Conservation (phyloP, 2,329 filamentous ascomycete genomes). For the Exutisphaerella laricina region DNA sequence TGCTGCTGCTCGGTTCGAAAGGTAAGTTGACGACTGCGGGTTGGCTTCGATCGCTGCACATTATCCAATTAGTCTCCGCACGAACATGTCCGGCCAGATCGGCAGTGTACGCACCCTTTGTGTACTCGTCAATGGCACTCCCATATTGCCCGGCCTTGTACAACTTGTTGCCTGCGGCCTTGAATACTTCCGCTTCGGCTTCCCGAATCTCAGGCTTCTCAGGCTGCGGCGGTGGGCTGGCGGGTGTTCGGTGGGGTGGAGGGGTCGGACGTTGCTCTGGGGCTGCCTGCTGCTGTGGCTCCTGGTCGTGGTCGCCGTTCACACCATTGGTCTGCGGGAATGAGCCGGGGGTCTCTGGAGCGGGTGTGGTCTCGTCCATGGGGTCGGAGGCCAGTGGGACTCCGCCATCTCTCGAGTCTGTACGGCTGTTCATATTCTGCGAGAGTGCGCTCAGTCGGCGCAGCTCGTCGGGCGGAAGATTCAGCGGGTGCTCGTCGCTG, state of each 20-base stretch:
- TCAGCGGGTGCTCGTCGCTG: slow-evolving; percentile 67
- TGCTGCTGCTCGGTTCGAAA: slow-evolving; percentile 91
- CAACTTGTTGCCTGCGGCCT: slow-evolving; percentile 88
- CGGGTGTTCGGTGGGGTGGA: slow-evolving; percentile 60
- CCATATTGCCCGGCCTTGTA: slow-evolving; percentile 92
- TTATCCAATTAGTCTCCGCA: slow-evolving; percentile 7
- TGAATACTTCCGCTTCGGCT: slow-evolving; percentile 86
- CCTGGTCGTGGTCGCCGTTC: slow-evolving; percentile 38
- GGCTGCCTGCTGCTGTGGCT: slow-evolving; percentile 37
- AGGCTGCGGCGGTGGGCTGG: slow-evolving; percentile 42
- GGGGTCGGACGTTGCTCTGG: slow-evolving; percentile 54
- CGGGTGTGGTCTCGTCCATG: slow-evolving; percentile 32
- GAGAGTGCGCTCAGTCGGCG: slow-evolving; percentile 63
- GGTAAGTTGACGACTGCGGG: slow-evolving; percentile 79
- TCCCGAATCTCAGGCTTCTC: slow-evolving; percentile 32
- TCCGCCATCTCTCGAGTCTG: slow-evolving; percentile 20
- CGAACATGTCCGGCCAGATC: slow-evolving; percentile 15
- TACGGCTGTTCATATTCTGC: slow-evolving; percentile 23
- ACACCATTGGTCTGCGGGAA: slow-evolving; percentile 49
- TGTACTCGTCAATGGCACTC: slow-evolving; percentile 86
- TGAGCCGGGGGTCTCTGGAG: slow-evolving; percentile 34
- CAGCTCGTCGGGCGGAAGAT: slow-evolving; percentile 81
- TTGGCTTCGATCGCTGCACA: slow-evolving; percentile 75
- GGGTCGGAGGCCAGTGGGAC: slow-evolving; percentile 20
- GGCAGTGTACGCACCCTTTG: slow-evolving; percentile 64